phyloP scores from a whole-genome alignment of 306 rosid species.

The Biancaea sappan region DNA sequence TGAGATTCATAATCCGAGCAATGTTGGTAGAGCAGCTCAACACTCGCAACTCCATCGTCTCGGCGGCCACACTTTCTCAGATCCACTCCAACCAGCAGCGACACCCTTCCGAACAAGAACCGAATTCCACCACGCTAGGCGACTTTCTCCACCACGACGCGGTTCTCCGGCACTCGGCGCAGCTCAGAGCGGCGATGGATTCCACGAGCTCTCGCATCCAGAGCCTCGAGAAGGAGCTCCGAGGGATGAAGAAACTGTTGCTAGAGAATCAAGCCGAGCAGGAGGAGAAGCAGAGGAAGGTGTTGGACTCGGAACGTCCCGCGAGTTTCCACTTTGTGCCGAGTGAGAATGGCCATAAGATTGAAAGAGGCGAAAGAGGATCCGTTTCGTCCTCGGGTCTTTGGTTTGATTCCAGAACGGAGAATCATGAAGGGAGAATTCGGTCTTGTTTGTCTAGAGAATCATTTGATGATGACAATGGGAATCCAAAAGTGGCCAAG shows the following conservation, averaged over 20 bases:
- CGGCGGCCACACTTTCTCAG: conserved; percentile 28
- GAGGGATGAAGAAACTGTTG: conserved; percentile 59
- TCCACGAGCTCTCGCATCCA: conserved; percentile 67
- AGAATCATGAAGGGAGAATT: not conserved
- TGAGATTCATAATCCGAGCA: conserved; percentile 76
- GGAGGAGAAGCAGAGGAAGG: conserved; percentile 3
- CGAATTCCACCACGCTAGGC: conserved; percentile 44
- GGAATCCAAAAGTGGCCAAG: conserved; percentile 30
- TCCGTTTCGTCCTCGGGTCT: conserved; percentile 58
- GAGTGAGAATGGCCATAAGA: conserved; percentile 17
- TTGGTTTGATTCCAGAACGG: conserved; percentile 10
- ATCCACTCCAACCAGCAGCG: conserved; percentile 9
- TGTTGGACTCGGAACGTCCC: conserved; percentile 44
- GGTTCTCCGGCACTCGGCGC: conserved; percentile 46
- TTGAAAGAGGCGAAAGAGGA: conserved; percentile 57
- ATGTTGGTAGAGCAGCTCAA: conserved; percentile 82
- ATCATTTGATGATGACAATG: not conserved
- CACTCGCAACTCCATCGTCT: conserved; percentile 60
- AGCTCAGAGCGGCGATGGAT: conserved; percentile 62
- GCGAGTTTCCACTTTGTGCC: conserved; percentile 64
- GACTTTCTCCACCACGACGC: conserved; percentile 62
- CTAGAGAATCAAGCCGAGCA: conserved; percentile 31
- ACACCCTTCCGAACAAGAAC: not conserved
- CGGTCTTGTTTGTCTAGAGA: conserved; percentile 7
- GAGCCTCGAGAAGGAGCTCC: conserved; percentile 65